Evolutionary conservation across 371 early-diverging fungal species (phyloP).

Genomic region (Circinella umbellata): DNA sequence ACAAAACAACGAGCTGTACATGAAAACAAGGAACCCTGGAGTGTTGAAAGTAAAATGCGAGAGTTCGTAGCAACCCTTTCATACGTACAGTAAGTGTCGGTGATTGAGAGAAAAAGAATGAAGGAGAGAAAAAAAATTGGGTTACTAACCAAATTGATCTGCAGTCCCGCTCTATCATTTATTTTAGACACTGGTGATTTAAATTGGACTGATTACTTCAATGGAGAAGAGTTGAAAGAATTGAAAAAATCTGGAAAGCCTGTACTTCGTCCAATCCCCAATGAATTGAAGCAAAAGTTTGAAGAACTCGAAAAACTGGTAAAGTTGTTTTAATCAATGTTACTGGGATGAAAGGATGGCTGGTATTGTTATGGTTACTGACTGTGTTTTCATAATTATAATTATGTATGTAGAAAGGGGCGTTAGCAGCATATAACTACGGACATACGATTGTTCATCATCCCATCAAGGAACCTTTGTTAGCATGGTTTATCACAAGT

Average conservation of each 20-base stretch:
- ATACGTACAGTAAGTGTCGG: neutral
- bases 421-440: too few species aligned
- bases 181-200: constrained; percentile 1
- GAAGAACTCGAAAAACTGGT: neutral
- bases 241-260: neutral
- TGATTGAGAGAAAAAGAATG: neutral
- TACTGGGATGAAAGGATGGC: neutral
- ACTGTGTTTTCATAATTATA: too few species aligned
- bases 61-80: neutral
- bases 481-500: too few species aligned
- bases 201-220: neutral
- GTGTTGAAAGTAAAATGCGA: neutral
- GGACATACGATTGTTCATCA: too few species aligned
- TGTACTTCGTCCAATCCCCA: neutral
- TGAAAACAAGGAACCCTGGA: too few species aligned
- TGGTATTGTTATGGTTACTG: too few species aligned
- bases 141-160: neutral
- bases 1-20: too few species aligned
- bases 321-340: neutral
- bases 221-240: neutral
- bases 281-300: neutral
- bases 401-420: too few species aligned
- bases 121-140: neutral
- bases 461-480: too few species aligned
- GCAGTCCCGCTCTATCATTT: neutral